Percentiles rank a stretch among this genome's conserved stretches.
These are phyloP conservation scores for Setaria viridis DNA, from an alignment of 202 grass and related monocot genomes.

Conservation along the genomic window DNA sequence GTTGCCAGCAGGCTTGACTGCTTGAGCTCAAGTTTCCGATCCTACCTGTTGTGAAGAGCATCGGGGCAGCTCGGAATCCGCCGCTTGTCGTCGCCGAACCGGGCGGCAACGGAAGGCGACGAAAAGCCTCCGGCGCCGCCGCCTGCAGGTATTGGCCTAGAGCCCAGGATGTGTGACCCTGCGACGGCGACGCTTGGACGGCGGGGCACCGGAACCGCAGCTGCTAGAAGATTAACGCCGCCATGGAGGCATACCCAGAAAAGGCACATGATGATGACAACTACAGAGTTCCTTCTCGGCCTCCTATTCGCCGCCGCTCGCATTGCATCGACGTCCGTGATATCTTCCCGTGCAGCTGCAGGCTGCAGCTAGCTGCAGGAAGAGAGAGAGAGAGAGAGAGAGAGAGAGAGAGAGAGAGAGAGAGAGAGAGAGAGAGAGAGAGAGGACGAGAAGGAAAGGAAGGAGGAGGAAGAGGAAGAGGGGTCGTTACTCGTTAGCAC, in stretches of 20 bases:
- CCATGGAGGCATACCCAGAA: slow-evolving; percentile 29
- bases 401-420: too few species aligned
- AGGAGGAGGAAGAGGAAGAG: not conserved
- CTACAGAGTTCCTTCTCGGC: not conserved
- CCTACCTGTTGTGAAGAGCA: slow-evolving; percentile 71
- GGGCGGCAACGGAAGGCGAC: not conserved
- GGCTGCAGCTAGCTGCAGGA: not conserved
- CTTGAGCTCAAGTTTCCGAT: not conserved
- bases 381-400: too few species aligned
- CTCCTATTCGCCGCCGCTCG: slow-evolving; percentile 26
- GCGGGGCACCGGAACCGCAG: slow-evolving; percentile 19
- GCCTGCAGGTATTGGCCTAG: slow-evolving; percentile 47
- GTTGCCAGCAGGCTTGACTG: too few species aligned
- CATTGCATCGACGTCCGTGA: slow-evolving; percentile 44
- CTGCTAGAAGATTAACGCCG: not conserved
- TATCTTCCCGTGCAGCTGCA: not conserved
- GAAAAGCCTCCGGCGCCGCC: not conserved
- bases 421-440: too few species aligned
- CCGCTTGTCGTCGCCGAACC: slow-evolving; percentile 53
- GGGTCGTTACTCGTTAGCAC: not conserved
- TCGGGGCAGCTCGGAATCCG: slow-evolving; percentile 69
- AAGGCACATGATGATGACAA: slow-evolving; percentile 9
- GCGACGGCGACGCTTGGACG: not conserved
- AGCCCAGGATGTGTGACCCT: slow-evolving; percentile 42
- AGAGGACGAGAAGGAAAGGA: not conserved